Percentiles rank a stretch among this genome's conserved stretches.
Conservation (phyloP, 2,329 filamentous ascomycete species). For the Penicillium vulpinum region DNA sequence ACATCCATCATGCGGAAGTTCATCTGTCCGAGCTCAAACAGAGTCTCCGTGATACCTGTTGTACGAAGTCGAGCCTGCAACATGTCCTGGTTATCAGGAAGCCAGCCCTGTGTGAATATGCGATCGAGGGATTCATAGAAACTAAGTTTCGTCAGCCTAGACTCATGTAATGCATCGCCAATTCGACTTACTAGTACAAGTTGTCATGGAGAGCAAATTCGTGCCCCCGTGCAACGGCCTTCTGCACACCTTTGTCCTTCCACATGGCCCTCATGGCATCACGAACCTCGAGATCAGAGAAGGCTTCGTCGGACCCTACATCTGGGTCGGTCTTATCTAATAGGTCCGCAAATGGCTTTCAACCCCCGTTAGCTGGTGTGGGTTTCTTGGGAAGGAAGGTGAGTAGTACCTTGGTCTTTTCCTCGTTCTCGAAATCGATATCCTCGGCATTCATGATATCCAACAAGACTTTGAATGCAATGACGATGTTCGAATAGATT, state of each 20-base stretch:
- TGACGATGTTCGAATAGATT: constrained; percentile 91
- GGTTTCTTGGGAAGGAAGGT: not conserved
- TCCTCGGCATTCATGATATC: constrained; percentile 87
- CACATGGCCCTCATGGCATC: constrained; percentile 80
- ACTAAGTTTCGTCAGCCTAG: constrained; percentile 49
- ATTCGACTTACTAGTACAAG: constrained; percentile 72
- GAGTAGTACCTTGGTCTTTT: constrained; percentile 69
- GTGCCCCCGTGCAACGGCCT: constrained; percentile 89
- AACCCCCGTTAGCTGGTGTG: constrained; percentile 13
- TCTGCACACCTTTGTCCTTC: constrained; percentile 78
- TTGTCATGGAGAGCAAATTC: constrained; percentile 97
- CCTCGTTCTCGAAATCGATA: constrained; percentile 73
- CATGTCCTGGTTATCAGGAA: constrained; percentile 92
- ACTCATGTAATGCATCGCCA: not conserved
- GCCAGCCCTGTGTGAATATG: constrained; percentile 72
- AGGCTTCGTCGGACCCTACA: constrained; percentile 75
- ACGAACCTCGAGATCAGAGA: constrained; percentile 65
- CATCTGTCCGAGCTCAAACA: constrained; percentile 87
- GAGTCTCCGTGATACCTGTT: constrained; percentile 92
- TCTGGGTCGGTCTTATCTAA: constrained; percentile 75
- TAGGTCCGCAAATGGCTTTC: constrained; percentile 72
- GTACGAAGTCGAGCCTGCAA: constrained; percentile 86
- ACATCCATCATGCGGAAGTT: constrained; percentile 98
- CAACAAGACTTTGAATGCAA: constrained; percentile 85
- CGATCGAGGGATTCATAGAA: constrained; percentile 80